These are phyloP conservation scores for Hortiboletus rubellus DNA, from an alignment of 1,284 basidiomycete genomes.

Conservation along the genomic window DNA sequence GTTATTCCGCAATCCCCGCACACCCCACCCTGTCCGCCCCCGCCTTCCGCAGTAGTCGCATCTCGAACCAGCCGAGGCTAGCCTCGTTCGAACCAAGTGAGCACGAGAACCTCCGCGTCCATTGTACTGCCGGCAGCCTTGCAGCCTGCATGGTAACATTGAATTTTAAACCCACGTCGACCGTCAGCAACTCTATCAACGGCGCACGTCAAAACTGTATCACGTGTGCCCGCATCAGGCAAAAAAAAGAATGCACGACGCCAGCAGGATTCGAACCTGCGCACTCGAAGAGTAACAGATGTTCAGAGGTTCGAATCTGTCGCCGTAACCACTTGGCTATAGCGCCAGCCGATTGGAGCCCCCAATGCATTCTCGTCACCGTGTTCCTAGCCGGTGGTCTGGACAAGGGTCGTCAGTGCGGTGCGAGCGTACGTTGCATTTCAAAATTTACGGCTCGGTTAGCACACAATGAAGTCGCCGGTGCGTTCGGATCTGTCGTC, in stretches of 20 bases:
- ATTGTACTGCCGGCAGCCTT: background rate
- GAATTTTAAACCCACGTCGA: background rate
- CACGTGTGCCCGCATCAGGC: no score
- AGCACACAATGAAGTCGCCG: no score
- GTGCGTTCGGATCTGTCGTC: no score
- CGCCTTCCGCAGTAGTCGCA: no score
- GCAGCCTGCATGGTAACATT: background rate
- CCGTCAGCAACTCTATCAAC: background rate
- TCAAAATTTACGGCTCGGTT: no score
- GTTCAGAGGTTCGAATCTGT: slow-evolving; percentile 49
- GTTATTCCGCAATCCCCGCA: slow-evolving; percentile 1
- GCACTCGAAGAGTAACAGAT: slow-evolving; percentile 47
- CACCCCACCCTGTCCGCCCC: no score
- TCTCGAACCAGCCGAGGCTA: no score
- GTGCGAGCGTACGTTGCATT: no score
- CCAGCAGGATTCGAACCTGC: slow-evolving; percentile 44
- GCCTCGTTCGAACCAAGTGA: no score
- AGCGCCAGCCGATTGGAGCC: slow-evolving; percentile 10
- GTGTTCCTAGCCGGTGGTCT: no score
- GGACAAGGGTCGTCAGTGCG: no score
- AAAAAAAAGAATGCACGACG: slow-evolving; percentile 22
- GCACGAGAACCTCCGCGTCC: background rate
- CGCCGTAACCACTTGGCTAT: slow-evolving; percentile 62
- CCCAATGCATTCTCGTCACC: no score
- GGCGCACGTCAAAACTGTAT: background rate